Evolutionary conservation across 176 grass and related monocot species (phyloP).

Genomic region (Secale cereale): DNA sequence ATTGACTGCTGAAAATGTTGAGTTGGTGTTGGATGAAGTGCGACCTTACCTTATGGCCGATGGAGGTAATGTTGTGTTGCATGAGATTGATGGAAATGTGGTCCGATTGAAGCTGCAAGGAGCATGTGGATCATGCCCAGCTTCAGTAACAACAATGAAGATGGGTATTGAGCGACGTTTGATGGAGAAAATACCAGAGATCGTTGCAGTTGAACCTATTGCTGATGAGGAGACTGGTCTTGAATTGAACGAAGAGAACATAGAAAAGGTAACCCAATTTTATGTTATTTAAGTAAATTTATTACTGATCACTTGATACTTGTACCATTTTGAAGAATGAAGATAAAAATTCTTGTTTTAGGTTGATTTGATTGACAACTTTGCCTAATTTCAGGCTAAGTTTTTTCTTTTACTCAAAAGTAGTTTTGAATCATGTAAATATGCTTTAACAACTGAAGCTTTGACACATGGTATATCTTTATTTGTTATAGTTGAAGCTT

Average conservation of each 20-base stretch:
- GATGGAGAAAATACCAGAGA: constrained; percentile 99
- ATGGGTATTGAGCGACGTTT: constrained; percentile 86
- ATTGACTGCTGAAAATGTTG: constrained; percentile 90
- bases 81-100: constrained; percentile 88
- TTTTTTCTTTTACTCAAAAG: background rate
- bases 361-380: background rate
- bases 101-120: constrained; percentile 88
- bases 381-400: background rate
- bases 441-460: constrained; percentile 1
- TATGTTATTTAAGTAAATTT: constrained; percentile 4
- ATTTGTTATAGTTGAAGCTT: background rate
- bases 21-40: constrained; percentile 88
- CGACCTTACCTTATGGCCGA: constrained; percentile 96
- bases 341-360: background rate
- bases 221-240: constrained; percentile 91
- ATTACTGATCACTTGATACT: background rate
- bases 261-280: constrained; percentile 63
- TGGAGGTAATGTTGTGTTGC: constrained; percentile 84
- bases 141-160: constrained; percentile 91
- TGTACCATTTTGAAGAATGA: background rate
- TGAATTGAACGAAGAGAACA: constrained; percentile 76
- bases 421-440: background rate
- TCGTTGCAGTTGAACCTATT: constrained; percentile 78
- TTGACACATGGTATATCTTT: background rate
- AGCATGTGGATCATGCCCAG: constrained; percentile 92